Percentiles rank a stretch among this genome's conserved stretches.
These are phyloP conservation scores for Cyberlindnera xylosilytica DNA, from an alignment of 805 yeast species.

Conservation along the genomic window DNA sequence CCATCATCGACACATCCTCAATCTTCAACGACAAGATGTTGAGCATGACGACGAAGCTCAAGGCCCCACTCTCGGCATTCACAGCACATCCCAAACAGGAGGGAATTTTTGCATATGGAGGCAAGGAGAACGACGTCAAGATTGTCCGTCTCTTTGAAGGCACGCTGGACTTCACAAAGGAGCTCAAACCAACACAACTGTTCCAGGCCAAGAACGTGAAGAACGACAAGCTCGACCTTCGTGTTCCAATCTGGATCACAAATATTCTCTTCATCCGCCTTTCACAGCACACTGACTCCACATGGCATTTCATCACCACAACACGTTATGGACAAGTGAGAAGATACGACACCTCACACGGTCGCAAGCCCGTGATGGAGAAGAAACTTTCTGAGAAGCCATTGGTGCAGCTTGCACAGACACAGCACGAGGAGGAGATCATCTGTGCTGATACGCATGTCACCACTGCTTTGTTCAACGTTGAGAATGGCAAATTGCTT, in stretches of 20 bases:
- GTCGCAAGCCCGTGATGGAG: slow-evolving; percentile 64
- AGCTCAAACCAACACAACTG: slow-evolving; percentile 31
- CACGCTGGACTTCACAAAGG: slow-evolving; percentile 22
- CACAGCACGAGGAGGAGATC: slow-evolving; percentile 37
- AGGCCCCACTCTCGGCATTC: slow-evolving; percentile 49
- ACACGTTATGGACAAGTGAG: slow-evolving; percentile 78
- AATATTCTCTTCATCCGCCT: slow-evolving; percentile 46
- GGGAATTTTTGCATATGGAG: slow-evolving; percentile 75
- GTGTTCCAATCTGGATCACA: slow-evolving; percentile 80
- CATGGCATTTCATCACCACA: slow-evolving; percentile 56
- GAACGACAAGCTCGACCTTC: slow-evolving; percentile 69
- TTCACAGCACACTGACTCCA: slow-evolving; percentile 31
- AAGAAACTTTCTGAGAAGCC: slow-evolving; percentile 55
- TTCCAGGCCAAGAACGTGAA: slow-evolving; percentile 84
- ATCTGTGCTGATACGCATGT: slow-evolving; percentile 73
- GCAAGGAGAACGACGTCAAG: slow-evolving; percentile 74
- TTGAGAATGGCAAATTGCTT: slow-evolving; percentile 47
- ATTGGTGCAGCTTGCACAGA: slow-evolving; percentile 35
- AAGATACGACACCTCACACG: slow-evolving; percentile 63
- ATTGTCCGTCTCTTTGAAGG: slow-evolving; percentile 30
- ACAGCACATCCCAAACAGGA: slow-evolving; percentile 43
- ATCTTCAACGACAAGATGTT: slow-evolving; percentile 14
- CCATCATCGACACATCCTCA: slow-evolving; percentile 26
- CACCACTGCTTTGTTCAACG: slow-evolving; percentile 55
- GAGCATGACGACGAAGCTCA: slow-evolving; percentile 29